Conservation (phyloP, 805 yeast species). For the Candida yuanshanica region DNA sequence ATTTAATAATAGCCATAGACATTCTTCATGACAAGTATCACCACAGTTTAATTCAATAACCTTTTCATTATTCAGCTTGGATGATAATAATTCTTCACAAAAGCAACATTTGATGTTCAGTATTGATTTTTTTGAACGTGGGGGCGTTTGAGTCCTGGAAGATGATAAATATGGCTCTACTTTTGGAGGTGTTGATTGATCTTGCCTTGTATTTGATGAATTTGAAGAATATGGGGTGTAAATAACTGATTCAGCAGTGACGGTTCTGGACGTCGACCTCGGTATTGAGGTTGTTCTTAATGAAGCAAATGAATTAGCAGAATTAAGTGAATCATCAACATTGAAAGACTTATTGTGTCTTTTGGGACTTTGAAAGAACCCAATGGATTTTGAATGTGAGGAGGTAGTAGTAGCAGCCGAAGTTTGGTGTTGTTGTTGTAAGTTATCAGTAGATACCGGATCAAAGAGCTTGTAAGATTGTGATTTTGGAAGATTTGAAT, state of each 20-base stretch:
- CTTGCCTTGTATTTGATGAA: background rate
- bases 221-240: background rate
- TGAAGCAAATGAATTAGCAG: conserved; percentile 4
- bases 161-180: conserved; percentile 17
- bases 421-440: too few species aligned
- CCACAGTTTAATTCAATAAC: conserved; percentile 38
- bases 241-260: background rate
- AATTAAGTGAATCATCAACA: background rate
- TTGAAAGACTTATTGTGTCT: background rate
- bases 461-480: background rate
- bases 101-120: conserved; percentile 31
- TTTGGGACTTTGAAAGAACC: background rate
- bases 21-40: conserved; percentile 41
- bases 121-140: conserved; percentile 15
- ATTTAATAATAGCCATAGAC: conserved; percentile 27
- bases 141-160: conserved; percentile 11
- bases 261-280: conserved; percentile 2
- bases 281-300: conserved; percentile 19
- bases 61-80: conserved; percentile 32
- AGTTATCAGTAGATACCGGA: background rate
- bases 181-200: conserved; percentile 7
- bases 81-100: conserved; percentile 36
- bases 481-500: background rate
- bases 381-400: background rate
- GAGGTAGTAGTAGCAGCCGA: background rate